Evolutionary conservation across 306 rosid species (phyloP), one percentile per base, ranked within the genome.

Genomic region (Cyclanthera cordifolia): DNA sequence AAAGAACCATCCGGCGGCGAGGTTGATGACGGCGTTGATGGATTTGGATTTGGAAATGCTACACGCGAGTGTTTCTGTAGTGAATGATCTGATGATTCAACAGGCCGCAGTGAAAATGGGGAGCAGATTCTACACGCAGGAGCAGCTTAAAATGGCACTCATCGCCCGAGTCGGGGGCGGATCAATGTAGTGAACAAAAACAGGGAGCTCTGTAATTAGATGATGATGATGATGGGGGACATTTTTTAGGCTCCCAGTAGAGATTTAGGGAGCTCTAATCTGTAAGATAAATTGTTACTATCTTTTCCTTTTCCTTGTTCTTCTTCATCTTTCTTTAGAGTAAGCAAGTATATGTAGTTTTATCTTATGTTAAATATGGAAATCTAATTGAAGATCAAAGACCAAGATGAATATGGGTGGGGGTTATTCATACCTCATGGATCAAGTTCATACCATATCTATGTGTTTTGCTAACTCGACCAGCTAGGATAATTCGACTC

Each of bases 21-120:
- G 82, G 56, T 50, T 94, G 67, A 90, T 94, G 99, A 82, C 90
- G 3, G 97, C 99, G 16, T 75, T 94, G 50, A 94, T 78, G 82
- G 99, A 87, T 76, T 80, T 94, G 37, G 99, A 94, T 74, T 69
- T 94, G 72, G 99, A 94, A 1, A 95, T 90, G 24, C 75, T 88
- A 71, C 95, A 94, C 19, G 99, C 95, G 5, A 94, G 96, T 14
- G 90, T 90, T 3, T 90, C 97, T 0, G 97, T 94, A 17, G 94
- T 94, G 27, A 94, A 94, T 5, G 97, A 94, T 69, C 65, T 88
- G 78, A 94, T 90, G 96, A 94, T 94, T 58, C 99, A 85, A 49
- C 97, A 94, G 57, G 95, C 99, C 5, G 88, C 96, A 0, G 99
- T 94, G 78, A 94, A 83, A 78, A 90, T 90, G 99, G 97, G 90